These are phyloP conservation scores for Candida vaughaniae DNA, from an alignment of 805 yeast species.

Conservation along the genomic window DNA sequence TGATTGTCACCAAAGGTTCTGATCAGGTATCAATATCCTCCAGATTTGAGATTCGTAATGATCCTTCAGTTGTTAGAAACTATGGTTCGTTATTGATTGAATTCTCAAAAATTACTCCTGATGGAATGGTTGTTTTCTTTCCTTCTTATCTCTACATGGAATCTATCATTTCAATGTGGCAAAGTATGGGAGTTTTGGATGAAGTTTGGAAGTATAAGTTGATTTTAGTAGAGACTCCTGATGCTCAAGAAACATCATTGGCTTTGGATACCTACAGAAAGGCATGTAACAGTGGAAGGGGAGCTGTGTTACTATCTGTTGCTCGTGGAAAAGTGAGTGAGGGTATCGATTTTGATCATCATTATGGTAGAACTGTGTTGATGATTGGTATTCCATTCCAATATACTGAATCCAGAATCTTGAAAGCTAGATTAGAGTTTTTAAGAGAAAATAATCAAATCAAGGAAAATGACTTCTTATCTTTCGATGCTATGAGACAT, in stretches of 20 bases:
- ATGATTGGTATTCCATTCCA: constrained; percentile 99
- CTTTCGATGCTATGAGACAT: constrained; percentile 99
- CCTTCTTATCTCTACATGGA: constrained; percentile 98
- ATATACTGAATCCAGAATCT: constrained; percentile 93
- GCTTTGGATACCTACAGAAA: constrained; percentile 94
- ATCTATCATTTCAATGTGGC: constrained; percentile 98
- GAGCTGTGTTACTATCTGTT: constrained; percentile 92
- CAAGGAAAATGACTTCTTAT: constrained; percentile 88
- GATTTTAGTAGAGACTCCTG: constrained; percentile 96
- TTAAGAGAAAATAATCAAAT: constrained; percentile 90
- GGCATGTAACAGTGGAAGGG: constrained; percentile 96
- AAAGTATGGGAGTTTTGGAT: constrained; percentile 94
- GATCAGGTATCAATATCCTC: constrained; percentile 98
- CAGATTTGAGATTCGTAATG: constrained; percentile 93
- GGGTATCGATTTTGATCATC: constrained; percentile 99
- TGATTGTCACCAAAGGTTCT: constrained; percentile 95
- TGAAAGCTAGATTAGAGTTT: constrained; percentile 93
- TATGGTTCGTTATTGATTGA: constrained; percentile 92
- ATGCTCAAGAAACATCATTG: constrained; percentile 95
- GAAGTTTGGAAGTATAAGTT: constrained; percentile 98
- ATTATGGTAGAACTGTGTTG: constrained; percentile 93
- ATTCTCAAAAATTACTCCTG: constrained; percentile 94
- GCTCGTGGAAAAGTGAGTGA: constrained; percentile 99
- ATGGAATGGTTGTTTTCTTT: constrained; percentile 96
- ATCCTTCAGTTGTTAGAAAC: constrained; percentile 95